A percentile compares a stretch with the other conserved stretches of the same genome.
Conservation (phyloP, 1,284 basidiomycete species). For the Chalciporus sp. region DNA sequence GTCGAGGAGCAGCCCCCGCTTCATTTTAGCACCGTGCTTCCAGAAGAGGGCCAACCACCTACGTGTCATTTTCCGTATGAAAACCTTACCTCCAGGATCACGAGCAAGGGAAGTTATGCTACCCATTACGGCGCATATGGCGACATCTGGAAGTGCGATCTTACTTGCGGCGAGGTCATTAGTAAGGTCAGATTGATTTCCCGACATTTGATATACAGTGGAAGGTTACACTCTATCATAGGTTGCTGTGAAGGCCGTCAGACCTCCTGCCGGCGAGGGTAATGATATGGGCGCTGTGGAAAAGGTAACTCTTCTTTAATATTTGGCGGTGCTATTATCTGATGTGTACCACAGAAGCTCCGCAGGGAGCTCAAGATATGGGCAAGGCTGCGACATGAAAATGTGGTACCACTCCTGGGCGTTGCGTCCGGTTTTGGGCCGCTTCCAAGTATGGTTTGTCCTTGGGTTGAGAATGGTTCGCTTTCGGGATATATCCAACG, state of each 20-base stretch:
- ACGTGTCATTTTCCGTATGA: not conserved
- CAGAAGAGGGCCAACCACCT: not conserved
- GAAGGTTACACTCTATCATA: not conserved
- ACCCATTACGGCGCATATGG: not conserved
- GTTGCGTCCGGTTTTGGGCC: conserved; percentile 6
- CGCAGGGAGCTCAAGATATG: conserved; percentile 10
- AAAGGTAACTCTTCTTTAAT: not conserved
- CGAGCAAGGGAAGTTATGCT: not conserved
- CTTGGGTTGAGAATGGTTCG: conserved; percentile 8
- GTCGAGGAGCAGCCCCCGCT: not conserved
- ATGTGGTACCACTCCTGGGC: conserved; percentile 6
- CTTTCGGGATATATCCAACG: conserved; percentile 6
- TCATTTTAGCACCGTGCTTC: not conserved
- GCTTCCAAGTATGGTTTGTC: conserved; percentile 8
- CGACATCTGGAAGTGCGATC: conserved; percentile 5
- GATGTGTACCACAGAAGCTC: conserved; percentile 1
- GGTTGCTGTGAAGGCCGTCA: not conserved
- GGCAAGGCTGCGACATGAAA: conserved; percentile 7
- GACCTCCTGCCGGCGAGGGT: not conserved
- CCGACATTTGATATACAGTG: not conserved
- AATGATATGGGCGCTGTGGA: not conserved
- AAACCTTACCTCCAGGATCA: not conserved
- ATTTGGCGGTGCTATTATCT: too few species aligned
- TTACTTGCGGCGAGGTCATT: not conserved
- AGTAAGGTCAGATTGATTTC: not conserved